Evolutionary conservation across 2,329 filamentous ascomycete species (phyloP).

Genomic region (Xylariaceae sp.): DNA sequence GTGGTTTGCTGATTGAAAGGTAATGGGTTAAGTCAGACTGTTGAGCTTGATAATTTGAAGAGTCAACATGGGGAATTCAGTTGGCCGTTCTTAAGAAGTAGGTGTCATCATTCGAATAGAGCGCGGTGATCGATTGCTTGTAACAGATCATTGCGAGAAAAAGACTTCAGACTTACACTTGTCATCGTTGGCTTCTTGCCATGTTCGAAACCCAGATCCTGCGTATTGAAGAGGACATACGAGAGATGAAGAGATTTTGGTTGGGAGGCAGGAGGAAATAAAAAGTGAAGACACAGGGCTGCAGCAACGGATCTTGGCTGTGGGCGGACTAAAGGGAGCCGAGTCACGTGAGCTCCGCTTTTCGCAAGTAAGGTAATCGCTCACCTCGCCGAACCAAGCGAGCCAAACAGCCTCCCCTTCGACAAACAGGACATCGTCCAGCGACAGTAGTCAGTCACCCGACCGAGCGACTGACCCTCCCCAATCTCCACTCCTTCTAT

Average conservation of each 20-base stretch:
- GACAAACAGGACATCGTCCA: too few species aligned
- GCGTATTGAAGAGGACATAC: too few species aligned
- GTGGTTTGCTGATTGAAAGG: background rate
- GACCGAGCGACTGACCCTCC: background rate
- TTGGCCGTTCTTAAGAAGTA: constrained; percentile 63
- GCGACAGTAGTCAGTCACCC: background rate
- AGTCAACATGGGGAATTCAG: constrained; percentile 57
- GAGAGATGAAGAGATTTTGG: too few species aligned
- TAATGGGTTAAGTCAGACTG: constrained; percentile 46
- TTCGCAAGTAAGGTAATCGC: background rate
- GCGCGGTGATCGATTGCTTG: background rate
- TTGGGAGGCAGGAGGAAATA: too few species aligned
- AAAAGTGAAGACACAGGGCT: background rate
- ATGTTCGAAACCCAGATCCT: too few species aligned
- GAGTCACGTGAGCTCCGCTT: constrained; percentile 1
- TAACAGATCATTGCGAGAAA: background rate
- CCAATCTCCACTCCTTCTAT: constrained; percentile 4
- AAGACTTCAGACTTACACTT: constrained; percentile 9
- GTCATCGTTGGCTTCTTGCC: background rate
- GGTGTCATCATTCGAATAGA: constrained; percentile 45
- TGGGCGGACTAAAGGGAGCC: background rate
- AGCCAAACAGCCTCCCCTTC: too few species aligned
- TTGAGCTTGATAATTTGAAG: constrained; percentile 57
- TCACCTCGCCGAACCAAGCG: constrained; percentile 1
- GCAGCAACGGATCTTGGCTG: background rate